A percentile compares a stretch with the other conserved stretches of the same genome.
These are phyloP conservation scores for Striga hermonthica DNA, from an alignment of 305 asterid species.

Conservation along the genomic window DNA sequence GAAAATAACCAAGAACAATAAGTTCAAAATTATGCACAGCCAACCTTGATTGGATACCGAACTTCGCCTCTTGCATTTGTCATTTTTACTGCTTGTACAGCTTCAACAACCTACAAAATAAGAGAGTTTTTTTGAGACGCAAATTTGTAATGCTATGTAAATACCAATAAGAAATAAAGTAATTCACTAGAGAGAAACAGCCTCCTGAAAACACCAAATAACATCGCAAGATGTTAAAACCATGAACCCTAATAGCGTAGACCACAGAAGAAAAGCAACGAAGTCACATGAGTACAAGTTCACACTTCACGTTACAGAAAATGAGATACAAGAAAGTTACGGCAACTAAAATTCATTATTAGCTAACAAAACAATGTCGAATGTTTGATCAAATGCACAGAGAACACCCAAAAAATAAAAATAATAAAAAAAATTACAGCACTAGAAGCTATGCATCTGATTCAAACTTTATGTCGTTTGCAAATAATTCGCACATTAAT, in stretches of 20 bases:
- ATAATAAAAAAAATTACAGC: slow-evolving; percentile 3
- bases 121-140: background rate
- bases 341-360: background rate
- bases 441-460: background rate
- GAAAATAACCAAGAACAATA: slow-evolving; percentile 14
- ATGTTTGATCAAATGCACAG: background rate
- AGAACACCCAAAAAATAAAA: too few relatives aligned
- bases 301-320: slow-evolving; percentile 20
- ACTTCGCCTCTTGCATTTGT: slow-evolving; percentile 80
- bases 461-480: background rate
- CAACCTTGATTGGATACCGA: slow-evolving; percentile 76
- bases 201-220: background rate
- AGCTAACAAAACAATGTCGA: background rate
- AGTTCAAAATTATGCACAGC: slow-evolving; percentile 23
- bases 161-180: background rate
- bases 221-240: background rate
- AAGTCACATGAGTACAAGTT: background rate
- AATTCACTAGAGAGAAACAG: too few relatives aligned
- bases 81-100: slow-evolving; percentile 76
- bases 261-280: background rate
- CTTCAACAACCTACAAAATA: slow-evolving; percentile 66
- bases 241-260: background rate
- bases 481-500: too few relatives aligned
- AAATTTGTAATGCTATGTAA: background rate
- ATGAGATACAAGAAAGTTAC: background rate